These are phyloP conservation scores for Dacryopinax primogenitus DNA, from an alignment of 768 basidiomycete genomes.

Conservation along the genomic window DNA sequence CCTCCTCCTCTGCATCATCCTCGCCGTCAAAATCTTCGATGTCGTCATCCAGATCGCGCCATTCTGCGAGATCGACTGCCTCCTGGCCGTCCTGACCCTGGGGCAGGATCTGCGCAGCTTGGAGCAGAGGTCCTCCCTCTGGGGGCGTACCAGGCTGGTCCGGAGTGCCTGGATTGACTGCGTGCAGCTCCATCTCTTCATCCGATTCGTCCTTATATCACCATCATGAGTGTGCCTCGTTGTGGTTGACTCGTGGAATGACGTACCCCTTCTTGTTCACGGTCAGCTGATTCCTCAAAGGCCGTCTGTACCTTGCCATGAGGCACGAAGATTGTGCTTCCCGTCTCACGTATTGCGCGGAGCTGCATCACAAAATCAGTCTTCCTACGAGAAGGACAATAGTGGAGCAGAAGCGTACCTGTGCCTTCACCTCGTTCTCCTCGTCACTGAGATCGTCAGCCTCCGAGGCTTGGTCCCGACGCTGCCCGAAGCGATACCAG, in stretches of 20 bases:
- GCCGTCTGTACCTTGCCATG: constrained; percentile 46
- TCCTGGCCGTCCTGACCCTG: not conserved
- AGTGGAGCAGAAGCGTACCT: constrained; percentile 36
- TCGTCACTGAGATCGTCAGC: constrained; percentile 78
- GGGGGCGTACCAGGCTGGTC: not conserved
- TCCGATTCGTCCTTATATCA: constrained; percentile 19
- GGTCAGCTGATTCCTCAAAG: not conserved
- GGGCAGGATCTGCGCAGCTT: not conserved
- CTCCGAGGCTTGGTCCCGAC: constrained; percentile 56
- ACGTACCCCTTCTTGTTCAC: constrained; percentile 5
- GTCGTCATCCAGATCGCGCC: not conserved
- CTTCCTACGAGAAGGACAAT: not conserved
- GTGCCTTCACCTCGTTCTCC: constrained; percentile 66
- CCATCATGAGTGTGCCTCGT: not conserved
- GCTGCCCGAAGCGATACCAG: constrained; percentile 10
- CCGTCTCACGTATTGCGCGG: constrained; percentile 44
- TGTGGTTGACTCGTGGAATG: not conserved
- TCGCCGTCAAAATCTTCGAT: not conserved
- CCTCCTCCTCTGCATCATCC: constrained; percentile 15
- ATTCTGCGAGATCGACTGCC: constrained; percentile 5
- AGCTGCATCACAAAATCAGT: not conserved
- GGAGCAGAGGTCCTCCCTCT: not conserved
- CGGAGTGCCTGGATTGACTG: constrained; percentile 13
- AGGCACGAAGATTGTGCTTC: constrained; percentile 54
- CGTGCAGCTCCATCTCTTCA: constrained; percentile 40